Conservation (phyloP, 805 yeast genomes). For the Lachancea sp. region DNA sequence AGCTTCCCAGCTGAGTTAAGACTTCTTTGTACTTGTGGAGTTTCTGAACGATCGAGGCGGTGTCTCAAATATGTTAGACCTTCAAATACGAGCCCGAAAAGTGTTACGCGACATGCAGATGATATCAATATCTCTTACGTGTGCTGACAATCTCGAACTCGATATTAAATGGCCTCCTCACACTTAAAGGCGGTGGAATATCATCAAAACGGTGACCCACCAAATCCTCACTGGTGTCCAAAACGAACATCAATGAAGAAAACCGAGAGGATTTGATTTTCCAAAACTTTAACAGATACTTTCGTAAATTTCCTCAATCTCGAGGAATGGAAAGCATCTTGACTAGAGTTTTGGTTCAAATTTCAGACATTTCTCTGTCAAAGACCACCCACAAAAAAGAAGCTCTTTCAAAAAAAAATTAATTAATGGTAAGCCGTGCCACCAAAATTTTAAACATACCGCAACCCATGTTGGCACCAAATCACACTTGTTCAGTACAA, state of each 20-base stretch:
- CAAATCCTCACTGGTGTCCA: constrained; percentile 35
- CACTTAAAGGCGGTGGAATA: constrained; percentile 40
- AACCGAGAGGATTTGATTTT: constrained; percentile 62
- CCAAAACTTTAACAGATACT: constrained; percentile 98
- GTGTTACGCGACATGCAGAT: no score
- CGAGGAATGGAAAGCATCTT: constrained; percentile 42
- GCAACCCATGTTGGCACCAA: constrained; percentile 99
- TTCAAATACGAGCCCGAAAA: constrained; percentile 79
- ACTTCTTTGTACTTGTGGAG: background rate
- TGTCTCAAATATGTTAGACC: constrained; percentile 52
- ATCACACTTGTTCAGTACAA: constrained; percentile 94
- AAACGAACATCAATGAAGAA: constrained; percentile 33
- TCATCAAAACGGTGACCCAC: constrained; percentile 42
- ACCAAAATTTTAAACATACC: constrained; percentile 59
- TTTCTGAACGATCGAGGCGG: background rate
- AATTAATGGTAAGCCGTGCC: no score
- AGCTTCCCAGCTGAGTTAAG: no score
- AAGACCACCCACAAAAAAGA: constrained; percentile 9
- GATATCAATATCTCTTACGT: no score
- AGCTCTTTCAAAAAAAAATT: no score
- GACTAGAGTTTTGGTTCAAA: constrained; percentile 80
- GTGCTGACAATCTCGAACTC: constrained; percentile 44
- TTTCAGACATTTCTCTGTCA: no score
- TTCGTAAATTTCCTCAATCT: constrained; percentile 37
- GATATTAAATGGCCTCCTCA: constrained; percentile 62